phyloP scores from a whole-genome alignment of 805 yeast genomes.

The Wickerhamia fluorescens region DNA sequence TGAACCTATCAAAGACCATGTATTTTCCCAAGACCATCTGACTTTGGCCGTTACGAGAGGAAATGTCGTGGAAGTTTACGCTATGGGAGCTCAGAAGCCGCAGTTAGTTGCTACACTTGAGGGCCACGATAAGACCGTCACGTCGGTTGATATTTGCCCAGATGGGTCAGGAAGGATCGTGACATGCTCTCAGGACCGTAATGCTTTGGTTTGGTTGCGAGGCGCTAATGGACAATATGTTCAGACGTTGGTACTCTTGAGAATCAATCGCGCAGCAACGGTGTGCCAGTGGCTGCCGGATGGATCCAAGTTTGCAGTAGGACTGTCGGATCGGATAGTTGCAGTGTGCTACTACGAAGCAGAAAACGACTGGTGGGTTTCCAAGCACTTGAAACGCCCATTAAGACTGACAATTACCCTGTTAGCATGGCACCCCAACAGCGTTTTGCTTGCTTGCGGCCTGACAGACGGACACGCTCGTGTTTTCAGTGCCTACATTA shows the following conservation, averaged over 20 bases:
- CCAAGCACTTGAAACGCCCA: constrained; percentile 96
- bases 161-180: constrained; percentile 72
- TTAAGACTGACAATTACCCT: constrained; percentile 77
- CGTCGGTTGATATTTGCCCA: constrained; percentile 85
- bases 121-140: constrained; percentile 90
- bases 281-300: constrained; percentile 91
- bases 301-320: constrained; percentile 95
- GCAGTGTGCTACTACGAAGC: constrained; percentile 95
- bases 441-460: constrained; percentile 80
- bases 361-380: constrained; percentile 99
- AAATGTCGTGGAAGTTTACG: constrained; percentile 67
- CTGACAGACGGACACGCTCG: constrained; percentile 91
- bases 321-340: constrained; percentile 88
- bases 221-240: constrained; percentile 55
- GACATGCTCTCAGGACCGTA: constrained; percentile 96
- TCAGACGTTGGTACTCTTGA: constrained; percentile 85
- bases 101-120: constrained; percentile 56
- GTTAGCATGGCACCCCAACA: constrained; percentile 90
- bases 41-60: constrained; percentile 77
- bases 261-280: constrained; percentile 95
- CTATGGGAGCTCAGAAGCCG: constrained; percentile 47
- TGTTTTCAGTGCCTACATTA: constrained; percentile 82
- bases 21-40: constrained; percentile 62
- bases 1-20: constrained; percentile 85
- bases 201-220: constrained; percentile 89